These are phyloP conservation scores for Chloropicon primus DNA, from an alignment of 139 green algal species.

Conservation along the genomic window DNA sequence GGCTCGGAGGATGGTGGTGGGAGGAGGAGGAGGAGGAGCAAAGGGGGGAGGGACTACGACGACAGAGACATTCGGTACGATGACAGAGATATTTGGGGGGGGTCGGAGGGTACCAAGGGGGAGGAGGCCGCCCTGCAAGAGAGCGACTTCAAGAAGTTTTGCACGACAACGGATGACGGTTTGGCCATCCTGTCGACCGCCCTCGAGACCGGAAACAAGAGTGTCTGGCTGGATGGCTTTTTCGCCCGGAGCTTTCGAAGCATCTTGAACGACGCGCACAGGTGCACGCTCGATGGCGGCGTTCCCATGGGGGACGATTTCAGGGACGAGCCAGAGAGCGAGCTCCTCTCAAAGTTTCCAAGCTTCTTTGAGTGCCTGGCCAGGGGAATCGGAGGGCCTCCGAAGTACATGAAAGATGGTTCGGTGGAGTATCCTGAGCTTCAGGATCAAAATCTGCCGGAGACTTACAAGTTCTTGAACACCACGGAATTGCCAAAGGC, in stretches of 20 bases:
- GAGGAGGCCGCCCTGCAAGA: neutral
- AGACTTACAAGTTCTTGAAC: no score
- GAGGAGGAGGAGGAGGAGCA: no score
- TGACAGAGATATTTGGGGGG: no score
- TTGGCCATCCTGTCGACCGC: neutral
- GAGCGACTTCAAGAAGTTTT: neutral
- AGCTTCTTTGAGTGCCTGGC: neutral
- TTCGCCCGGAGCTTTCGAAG: neutral
- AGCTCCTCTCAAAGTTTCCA: neutral
- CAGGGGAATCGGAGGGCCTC: no score
- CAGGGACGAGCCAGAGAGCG: neutral
- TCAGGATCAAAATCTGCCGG: no score
- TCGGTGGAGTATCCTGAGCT: no score
- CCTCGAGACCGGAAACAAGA: neutral
- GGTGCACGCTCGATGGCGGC: neutral
- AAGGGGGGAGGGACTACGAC: no score
- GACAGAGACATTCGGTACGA: no score
- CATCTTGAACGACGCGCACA: neutral
- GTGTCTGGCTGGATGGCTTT: neutral
- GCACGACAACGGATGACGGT: neutral
- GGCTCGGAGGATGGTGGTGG: no score
- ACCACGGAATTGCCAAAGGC: no score
- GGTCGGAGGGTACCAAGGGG: no score
- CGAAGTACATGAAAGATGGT: no score
- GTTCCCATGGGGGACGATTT: neutral